Base-by-base conservation (phyloP, 257 asterid species). In the Osmanthus fragrans region DNA sequence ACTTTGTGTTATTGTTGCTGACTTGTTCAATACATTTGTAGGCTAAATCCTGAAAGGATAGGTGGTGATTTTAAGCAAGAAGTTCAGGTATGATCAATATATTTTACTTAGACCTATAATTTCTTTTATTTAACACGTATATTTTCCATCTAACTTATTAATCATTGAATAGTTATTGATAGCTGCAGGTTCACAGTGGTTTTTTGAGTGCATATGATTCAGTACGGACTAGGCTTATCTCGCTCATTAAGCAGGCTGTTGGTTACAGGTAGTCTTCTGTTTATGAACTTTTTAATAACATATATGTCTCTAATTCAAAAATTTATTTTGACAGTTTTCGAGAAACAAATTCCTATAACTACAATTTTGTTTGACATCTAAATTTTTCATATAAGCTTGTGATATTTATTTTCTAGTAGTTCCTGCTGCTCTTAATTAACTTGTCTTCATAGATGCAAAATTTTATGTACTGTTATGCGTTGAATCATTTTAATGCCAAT, bases 131-230 rank as follows among this genome's bases (percentile, higher is more conserved):
- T 15, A 56, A 70, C 70, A 33, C 30, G 33, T 19, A 78, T 70
- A 29, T 76, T 58, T 23, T 74, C 49, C 75, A 45, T 67, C 73
- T 39, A 42, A 58, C 58, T 73, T 75, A 65, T 71, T 65, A 66
- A 56, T 71, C 25, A 64, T 77, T 47, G 34, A 67, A 73, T 74
- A 42, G 21, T 67, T 80, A 60, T 60, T 25, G 32, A 23, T 60
- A 60, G 74, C 42, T 82, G 85, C 93, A 94, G 98, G 97, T 95
- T 77, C 99, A 95, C 80, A 85, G 97, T 84, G 99, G 99, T 79
- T 95, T 95, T 84, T 86, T 95, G 82, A 85, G 87, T 77, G 99
- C 99, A 70, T 95, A 95, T 82, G 99, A 95, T 88, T 95, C 99
- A 11, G 97, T 92, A 75, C 87, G 99, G 82, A 80, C 96, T 56